phyloP scores from a whole-genome alignment of 306 rosid species.

The Boehmeria nivea region DNA sequence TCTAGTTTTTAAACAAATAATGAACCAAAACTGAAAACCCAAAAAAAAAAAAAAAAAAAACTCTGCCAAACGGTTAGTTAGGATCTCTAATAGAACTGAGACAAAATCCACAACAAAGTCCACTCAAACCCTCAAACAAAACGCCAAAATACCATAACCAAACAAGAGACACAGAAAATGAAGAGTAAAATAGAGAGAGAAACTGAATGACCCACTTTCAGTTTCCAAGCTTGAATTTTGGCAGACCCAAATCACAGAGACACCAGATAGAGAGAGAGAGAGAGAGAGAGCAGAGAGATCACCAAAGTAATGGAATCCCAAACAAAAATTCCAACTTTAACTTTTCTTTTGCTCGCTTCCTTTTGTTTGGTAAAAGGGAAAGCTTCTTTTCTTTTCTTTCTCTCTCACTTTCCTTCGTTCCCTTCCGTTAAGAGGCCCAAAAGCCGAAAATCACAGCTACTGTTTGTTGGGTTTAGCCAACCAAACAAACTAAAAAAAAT shows the following conservation, averaged over 20 bases:
- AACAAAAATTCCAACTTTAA: slow-evolving; percentile 32
- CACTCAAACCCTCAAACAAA: slow-evolving; percentile 24
- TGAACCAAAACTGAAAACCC: slow-evolving; percentile 4
- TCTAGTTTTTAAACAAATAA: too few relatives aligned
- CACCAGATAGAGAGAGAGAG: slow-evolving; percentile 8
- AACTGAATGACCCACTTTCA: slow-evolving; percentile 26
- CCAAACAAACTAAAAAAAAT: not conserved
- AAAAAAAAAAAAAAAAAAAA: slow-evolving; percentile 22
- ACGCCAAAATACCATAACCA: slow-evolving; percentile 29
- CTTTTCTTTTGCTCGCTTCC: slow-evolving; percentile 4
- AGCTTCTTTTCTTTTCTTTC: slow-evolving; percentile 31
- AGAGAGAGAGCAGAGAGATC: slow-evolving; percentile 24
- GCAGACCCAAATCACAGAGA: slow-evolving; percentile 23
- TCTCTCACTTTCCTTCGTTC: slow-evolving; percentile 18
- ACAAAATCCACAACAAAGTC: slow-evolving; percentile 27
- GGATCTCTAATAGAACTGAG: slow-evolving; percentile 40
- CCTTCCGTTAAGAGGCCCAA: slow-evolving; percentile 25
- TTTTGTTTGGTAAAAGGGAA: slow-evolving; percentile 38
- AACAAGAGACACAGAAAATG: slow-evolving; percentile 8
- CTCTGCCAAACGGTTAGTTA: slow-evolving; percentile 16
- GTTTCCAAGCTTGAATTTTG: slow-evolving; percentile 27
- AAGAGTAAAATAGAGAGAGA: slow-evolving; percentile 11
- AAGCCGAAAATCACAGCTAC: slow-evolving; percentile 37
- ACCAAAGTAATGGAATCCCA: slow-evolving; percentile 36
- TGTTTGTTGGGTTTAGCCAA: slow-evolving; percentile 22